Evolutionary conservation across 2,329 filamentous ascomycete species (phyloP), one percentile per base, ranked within the genome.

Genomic region (Aureobasidium mangrovei): DNA sequence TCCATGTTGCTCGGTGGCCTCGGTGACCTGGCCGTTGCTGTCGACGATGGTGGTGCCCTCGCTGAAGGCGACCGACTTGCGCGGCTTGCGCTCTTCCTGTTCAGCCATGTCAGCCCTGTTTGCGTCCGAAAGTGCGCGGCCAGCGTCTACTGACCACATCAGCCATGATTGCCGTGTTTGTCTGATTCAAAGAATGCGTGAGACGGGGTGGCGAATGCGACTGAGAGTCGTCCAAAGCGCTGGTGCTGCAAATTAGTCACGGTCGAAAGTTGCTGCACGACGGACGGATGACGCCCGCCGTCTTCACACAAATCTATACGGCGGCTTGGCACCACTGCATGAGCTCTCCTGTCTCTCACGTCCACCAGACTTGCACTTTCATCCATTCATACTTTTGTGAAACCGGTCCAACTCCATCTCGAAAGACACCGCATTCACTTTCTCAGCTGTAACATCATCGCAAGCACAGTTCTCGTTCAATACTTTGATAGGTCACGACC

Each of bases 1-100:
- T 65, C 88, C 86, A 57, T 65, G 61, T 66, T 80, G 78, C 62
- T 84, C 80, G 70, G 87, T 82, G 70, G 82, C 79, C 73, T 86
- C 84, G 65, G 82, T 88, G 68, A 96, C 83, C 69, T 85, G 82
- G 65, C 91, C 91, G 78, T 95, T 88, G 72, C 83, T 82, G 76
- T 95, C 88, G 70, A 96, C 91, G 65, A 95, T 83, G 61, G 87
- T 81, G 64, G 88, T 82, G 67, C 88, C 88, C 72, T 93, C 87
- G 69, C 85, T 91, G 72, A 97, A 97, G 61, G 90, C 85, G 66
- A 97, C 91, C 44, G 89, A 94, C 76, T 97, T 95, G 74, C 91
- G 86, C 66, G 85, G 83, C 72, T 87, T 90, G 68, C 80, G 79
- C 65, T 84, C 79, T 57, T 74, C 71, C 73, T 76, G 57, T 53